phyloP scores from a whole-genome alignment of 139 green algal genomes.

The Coccomyxa sp. region DNA sequence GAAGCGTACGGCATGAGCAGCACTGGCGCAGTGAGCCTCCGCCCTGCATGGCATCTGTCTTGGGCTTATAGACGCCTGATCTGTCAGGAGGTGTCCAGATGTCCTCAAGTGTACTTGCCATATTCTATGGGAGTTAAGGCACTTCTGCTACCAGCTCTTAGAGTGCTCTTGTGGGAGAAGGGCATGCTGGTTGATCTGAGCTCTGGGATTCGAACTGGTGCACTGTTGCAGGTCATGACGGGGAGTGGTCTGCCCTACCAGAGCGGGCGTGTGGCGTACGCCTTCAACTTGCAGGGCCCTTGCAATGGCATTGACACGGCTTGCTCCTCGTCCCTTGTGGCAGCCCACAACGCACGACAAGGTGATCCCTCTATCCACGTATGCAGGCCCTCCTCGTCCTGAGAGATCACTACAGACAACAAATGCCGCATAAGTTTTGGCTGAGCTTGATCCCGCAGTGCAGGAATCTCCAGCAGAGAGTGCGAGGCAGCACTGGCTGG shows the following conservation, averaged over 20 bases:
- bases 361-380: slow-evolving; percentile 1
- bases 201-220: too few relatives aligned
- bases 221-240: slow-evolving; percentile 29
- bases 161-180: too few relatives aligned
- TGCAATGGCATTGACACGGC: slow-evolving; percentile 69
- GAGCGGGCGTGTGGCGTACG: slow-evolving; percentile 73
- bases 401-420: too few relatives aligned
- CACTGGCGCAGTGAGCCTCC: slow-evolving; percentile 18
- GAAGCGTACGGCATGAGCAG: slow-evolving; percentile 1
- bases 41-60: too few relatives aligned
- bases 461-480: slow-evolving; percentile 22
- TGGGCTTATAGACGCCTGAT: too few relatives aligned
- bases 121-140: too few relatives aligned
- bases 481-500: slow-evolving; percentile 10
- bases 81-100: too few relatives aligned
- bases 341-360: slow-evolving; percentile 31
- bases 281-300: slow-evolving; percentile 67
- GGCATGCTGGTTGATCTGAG: too few relatives aligned
- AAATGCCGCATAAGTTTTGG: too few relatives aligned
- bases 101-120: too few relatives aligned
- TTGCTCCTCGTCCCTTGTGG: slow-evolving; percentile 74
- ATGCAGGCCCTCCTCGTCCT: too few relatives aligned
- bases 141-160: too few relatives aligned
- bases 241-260: slow-evolving; percentile 38
- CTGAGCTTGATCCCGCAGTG: not conserved